These are phyloP conservation scores for Globisporangium spiculum DNA, from an alignment of 352 stramenopile genomes.

Conservation along the genomic window DNA sequence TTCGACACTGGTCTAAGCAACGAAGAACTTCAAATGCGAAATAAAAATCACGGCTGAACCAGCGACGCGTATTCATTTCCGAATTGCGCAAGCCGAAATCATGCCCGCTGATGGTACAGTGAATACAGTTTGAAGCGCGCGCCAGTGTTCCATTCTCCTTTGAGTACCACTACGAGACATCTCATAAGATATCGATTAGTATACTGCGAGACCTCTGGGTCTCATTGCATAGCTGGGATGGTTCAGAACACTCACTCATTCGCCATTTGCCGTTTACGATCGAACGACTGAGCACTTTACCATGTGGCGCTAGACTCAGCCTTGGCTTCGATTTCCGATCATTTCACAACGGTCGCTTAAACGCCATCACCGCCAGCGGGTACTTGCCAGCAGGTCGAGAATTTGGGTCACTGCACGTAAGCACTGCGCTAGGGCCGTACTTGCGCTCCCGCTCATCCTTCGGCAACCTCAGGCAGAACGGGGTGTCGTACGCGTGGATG, in stretches of 20 bases:
- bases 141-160: background rate
- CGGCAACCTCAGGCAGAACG: conserved; percentile 22
- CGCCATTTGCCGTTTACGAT: too few species aligned
- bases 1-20: too few species aligned
- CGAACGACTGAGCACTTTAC: background rate
- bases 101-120: background rate
- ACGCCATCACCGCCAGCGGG: conserved; percentile 13
- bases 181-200: too few species aligned
- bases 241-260: too few species aligned
- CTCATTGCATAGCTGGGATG: too few species aligned
- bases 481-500: conserved; percentile 25
- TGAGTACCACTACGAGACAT: background rate
- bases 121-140: background rate
- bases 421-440: conserved; percentile 9
- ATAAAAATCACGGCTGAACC: too few species aligned
- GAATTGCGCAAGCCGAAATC: background rate
- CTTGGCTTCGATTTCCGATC: background rate
- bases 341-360: conserved; percentile 9
- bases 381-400: conserved; percentile 12
- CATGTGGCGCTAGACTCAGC: background rate
- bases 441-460: background rate
- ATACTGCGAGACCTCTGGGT: too few species aligned
- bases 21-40: too few species aligned
- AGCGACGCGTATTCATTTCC: background rate
- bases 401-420: conserved; percentile 24